Base-by-base conservation (phyloP, 768 basidiomycete genomes). In the Amanita thiersii region DNA sequence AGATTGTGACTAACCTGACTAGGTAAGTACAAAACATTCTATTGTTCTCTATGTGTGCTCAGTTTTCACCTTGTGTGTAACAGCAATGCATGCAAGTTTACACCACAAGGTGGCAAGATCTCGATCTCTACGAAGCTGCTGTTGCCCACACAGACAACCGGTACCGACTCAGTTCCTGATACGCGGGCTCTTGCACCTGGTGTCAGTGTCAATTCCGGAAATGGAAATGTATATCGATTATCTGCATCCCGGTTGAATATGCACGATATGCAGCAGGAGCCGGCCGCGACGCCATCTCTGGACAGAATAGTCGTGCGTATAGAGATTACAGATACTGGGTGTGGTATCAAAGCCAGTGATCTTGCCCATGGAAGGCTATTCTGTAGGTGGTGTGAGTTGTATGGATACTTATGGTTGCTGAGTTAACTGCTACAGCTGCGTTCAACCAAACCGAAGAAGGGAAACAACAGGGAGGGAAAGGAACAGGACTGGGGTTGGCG, bases 61-160 rank as follows among this genome's bases (percentile, higher is more conserved):
- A 44, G 32, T 40, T 33, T 31, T 30, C 34, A 32, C 26, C 19
- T 14, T n/a, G n/a, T n/a, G n/a, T n/a, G n/a, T n/a, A n/a, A n/a
- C 34, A 81, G 82, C 50, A 87, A 87, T 49, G 85, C 84, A 4
- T 83, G 81, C 59, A 87, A 86, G 56, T 88, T 86, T 50, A 87
- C 85, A 1, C 76, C 78, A 2, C 52, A 73, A 0, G 85, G 83
- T 7, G 84, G 85, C 1, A 73, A 70, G 47, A 65, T 90, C 23
- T 70, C 66, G 1, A 78, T 91, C 38, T 69, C 69, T 23, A 91
- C 88, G 3, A 73, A 69, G 51, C 67, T 87, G 18, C 50, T 86
- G 7, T 33, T 64, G 9, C 68, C 70, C 0, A 18, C 30, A 3
- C 43, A 37, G 5, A 53, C 58, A 30, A 20, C 14, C 29, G 20